Evolutionary conservation across 139 green algal species (phyloP), one percentile per base, ranked within the genome.

Genomic region (Coelastrella sp.): DNA sequence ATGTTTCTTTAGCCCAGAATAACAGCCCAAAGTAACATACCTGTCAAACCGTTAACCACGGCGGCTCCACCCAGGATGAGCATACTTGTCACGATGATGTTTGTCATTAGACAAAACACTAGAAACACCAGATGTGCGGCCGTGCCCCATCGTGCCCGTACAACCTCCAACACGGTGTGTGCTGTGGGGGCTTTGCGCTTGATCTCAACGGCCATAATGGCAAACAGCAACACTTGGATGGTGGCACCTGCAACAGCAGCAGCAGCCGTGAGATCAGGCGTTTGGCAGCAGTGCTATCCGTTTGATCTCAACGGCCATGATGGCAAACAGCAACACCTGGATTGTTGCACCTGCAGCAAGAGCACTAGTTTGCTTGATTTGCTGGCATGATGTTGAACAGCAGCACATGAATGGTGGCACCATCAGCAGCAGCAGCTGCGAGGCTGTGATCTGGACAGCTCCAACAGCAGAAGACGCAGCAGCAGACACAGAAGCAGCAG

Each of bases 221-320:
- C 96, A 73, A 99, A 99, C 60, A 99, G 96, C 82, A 99, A 93
- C 90, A 99, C 95, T 91, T 99, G 97, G n/a, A 99, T 95, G 8
- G 97, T 99, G 20, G 97, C 97, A 60, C 97, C 97, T 81, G 88
- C 80, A 86, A 56, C 80, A 86, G 80, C 80, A 74, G 80, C 80
- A 86, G 60, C 80, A 86, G 59, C 59, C 8, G 74, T 2, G 3
- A 22, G 5, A 80, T n/a, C n/a, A 80, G 22, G 16, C 5, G 74
- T n/a, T 32, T 71, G 11, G 61, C 61, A 19, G 3, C 61, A 19
- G 61, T 68, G 97, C 97, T 59, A 99, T 99, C 68, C 96, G 94
- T 95, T 99, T 99, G 91, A 99, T 95, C 91, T 99, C 94, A 47
- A 99, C 96, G 20, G 97, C 97, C 47, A 99, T 92, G 77, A 99